Evolutionary conservation across 23 red algal species (phyloP).

Genomic region (Agarophyton chilense): DNA sequence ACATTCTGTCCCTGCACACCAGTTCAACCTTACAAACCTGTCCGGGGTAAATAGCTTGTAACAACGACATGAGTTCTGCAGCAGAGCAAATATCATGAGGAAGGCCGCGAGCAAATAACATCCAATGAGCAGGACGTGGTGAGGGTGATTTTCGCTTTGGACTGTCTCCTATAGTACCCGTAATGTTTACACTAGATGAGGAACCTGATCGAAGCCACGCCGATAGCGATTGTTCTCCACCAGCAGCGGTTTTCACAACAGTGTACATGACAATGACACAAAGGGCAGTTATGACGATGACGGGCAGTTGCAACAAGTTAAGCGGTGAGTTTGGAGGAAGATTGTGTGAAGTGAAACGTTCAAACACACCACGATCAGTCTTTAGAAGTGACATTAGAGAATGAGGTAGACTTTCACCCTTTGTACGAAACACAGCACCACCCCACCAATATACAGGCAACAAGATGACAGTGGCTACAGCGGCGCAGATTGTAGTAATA

Average conservation of each 20-base stretch:
- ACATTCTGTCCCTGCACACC: conserved; percentile 64
- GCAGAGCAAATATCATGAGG: conserved; percentile 40
- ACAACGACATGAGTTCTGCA: conserved; percentile 34
- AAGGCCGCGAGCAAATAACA: conserved; percentile 78
- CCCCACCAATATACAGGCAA: conserved; percentile 85
- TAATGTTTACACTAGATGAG: conserved; percentile 1
- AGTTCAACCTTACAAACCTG: conserved; percentile 69
- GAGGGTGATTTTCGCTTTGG: neutral
- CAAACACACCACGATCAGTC: conserved; percentile 74
- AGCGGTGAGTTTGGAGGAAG: conserved; percentile 62
- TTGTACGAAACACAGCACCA: conserved; percentile 55
- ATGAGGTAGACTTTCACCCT: conserved; percentile 26
- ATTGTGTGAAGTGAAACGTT: conserved; percentile 79
- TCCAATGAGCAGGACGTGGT: conserved; percentile 45
- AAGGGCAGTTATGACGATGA: conserved; percentile 60
- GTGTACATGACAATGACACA: conserved; percentile 74
- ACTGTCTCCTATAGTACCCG: neutral
- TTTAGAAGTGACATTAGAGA: conserved; percentile 49
- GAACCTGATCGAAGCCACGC: conserved; percentile 64
- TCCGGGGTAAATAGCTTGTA: conserved; percentile 57
- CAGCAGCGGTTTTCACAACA: conserved; percentile 57
- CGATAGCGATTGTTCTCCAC: conserved; percentile 50
- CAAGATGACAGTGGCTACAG: conserved; percentile 52
- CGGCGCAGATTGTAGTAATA: conserved; percentile 52
- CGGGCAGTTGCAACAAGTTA: conserved; percentile 61